Evolutionary conservation across 2,329 filamentous ascomycete species (phyloP).

Genomic region (Penicillium sp.): DNA sequence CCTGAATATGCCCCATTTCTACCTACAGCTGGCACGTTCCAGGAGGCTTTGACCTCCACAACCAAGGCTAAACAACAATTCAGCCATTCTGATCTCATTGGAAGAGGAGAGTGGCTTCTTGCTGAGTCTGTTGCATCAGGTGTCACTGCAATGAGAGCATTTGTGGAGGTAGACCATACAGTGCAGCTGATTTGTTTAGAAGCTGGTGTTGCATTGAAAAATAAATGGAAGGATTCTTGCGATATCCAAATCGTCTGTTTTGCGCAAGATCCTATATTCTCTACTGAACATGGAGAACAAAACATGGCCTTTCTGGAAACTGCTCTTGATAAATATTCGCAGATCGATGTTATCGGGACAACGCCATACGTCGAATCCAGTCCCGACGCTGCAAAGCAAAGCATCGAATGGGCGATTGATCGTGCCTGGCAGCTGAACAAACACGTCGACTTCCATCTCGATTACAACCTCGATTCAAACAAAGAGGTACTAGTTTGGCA

Average conservation of each 20-base stretch:
- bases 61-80: conserved; percentile 63
- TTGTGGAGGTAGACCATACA: conserved; percentile 68
- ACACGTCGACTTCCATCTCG: conserved; percentile 70
- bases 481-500: conserved; percentile 55
- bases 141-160: conserved; percentile 68
- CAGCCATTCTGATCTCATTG: conserved; percentile 60
- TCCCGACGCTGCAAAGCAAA: conserved; percentile 50
- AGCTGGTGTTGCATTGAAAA: conserved; percentile 58
- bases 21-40: conserved; percentile 60
- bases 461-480: conserved; percentile 62
- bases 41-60: conserved; percentile 63
- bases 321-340: conserved; percentile 40
- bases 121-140: conserved; percentile 64
- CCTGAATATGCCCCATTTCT: conserved; percentile 57
- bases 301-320: conserved; percentile 54
- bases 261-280: conserved; percentile 68
- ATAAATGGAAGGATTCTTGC: conserved; percentile 54
- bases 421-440: conserved; percentile 52
- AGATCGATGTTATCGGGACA: conserved; percentile 63
- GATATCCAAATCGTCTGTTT: conserved; percentile 68
- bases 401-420: conserved; percentile 64
- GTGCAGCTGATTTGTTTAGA: conserved; percentile 59
- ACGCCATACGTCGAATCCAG: conserved; percentile 69
- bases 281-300: conserved; percentile 51
- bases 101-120: conserved; percentile 64